A percentile compares a stretch with the other conserved stretches of the same genome.
Conservation (phyloP, 2,329 filamentous ascomycete genomes). For the Diaporthe sp. region DNA sequence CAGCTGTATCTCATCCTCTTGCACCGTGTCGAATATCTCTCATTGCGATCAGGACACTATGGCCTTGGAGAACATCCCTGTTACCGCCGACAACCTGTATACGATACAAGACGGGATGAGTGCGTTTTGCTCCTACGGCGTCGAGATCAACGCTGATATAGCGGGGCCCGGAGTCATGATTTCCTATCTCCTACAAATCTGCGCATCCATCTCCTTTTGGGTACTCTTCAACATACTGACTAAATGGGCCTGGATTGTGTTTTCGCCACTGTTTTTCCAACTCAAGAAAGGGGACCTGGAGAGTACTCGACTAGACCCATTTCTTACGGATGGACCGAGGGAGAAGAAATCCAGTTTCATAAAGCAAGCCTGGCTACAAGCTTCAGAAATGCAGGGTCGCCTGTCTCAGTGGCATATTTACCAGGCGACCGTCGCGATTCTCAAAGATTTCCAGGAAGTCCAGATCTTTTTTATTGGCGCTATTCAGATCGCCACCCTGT, state of each 20-base stretch:
- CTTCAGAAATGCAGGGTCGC: conserved; percentile 11
- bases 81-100: not conserved
- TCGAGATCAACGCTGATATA: conserved; percentile 32
- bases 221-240: conserved; percentile 20
- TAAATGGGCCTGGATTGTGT: conserved; percentile 12
- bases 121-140: not conserved
- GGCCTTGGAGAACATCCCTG: not conserved
- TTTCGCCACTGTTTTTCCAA: not conserved
- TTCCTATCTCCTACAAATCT: conserved; percentile 29
- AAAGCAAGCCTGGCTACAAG: conserved; percentile 8
- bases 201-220: conserved; percentile 17
- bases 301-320: not conserved
- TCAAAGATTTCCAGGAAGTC: conserved; percentile 33
- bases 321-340: not conserved
- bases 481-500: conserved; percentile 27
- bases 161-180: conserved; percentile 31
- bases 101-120: not conserved
- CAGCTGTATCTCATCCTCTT: conserved; percentile 18
- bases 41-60: not conserved
- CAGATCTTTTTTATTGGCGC: conserved; percentile 21
- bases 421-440: not conserved
- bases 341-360: not conserved
- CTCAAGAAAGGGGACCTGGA: not conserved
- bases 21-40: conserved; percentile 4
- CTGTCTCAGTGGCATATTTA: not conserved